Base-by-base conservation (phyloP, 2,329 filamentous ascomycete genomes). In the Cercospora janseana region DNA sequence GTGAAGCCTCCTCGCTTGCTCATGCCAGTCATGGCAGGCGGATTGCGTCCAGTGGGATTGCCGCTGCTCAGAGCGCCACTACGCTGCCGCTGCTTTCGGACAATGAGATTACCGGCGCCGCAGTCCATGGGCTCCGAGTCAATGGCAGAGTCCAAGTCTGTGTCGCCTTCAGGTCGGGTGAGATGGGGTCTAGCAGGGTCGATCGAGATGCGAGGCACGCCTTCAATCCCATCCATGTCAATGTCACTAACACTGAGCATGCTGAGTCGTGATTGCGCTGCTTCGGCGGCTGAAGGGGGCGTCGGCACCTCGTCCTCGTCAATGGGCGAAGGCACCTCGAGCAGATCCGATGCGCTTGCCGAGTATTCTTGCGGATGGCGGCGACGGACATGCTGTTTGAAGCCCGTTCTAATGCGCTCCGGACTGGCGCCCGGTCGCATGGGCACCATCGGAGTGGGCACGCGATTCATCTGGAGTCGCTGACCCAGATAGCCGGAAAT, bases 1-100 rank as follows among this genome's bases (percentile, higher is more conserved):
- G 70, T 70, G 49, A 75, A 70, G 29, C 70, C 62, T 13, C 44
- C 32, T 21, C 57, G 63, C 18, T 66, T 70, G n/a, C 16, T 48
- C 9, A 21, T 46, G 20, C 31, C 34, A 26, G 40, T 40, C 28
- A 45, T 51, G 20, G n/a, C n/a, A n/a, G 52, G 43, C 8, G 51
- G 40, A 10, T 47, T 44, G 18, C 57, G 51, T 21, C 55, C 58
- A 6, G 62, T 59, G 13, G 62, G 63, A 27, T 59, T 55, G 6
- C 63, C 64, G 38, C 57, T 60, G 26, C 64, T 67, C 35, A 65
- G 56, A 15, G 67, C 67, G 34, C 67, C 67, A 41, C 66, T 69
- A 5, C 67, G 60, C 34, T 63, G 59, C 28, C 67, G 54, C 34
- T 68, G 66, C 56, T 67, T 68, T 32, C 64, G 49, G 12, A 69